Evolutionary conservation across 2,329 filamentous ascomycete genomes (phyloP).

Genomic region (Sporothrix curviconia): DNA sequence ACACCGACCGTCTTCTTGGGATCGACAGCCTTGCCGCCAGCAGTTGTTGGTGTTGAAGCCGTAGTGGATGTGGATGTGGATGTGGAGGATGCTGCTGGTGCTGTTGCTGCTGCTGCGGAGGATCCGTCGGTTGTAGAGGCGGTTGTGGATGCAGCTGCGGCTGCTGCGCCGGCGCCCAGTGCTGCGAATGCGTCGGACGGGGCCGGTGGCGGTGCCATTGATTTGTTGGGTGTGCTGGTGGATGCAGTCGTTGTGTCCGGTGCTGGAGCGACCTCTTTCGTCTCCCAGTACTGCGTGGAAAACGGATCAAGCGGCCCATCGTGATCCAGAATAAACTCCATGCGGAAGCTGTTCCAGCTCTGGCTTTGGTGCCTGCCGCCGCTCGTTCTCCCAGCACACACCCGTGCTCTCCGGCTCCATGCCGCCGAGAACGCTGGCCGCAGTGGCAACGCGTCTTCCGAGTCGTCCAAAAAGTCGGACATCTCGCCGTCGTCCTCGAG

Average conservation of each 20-base stretch:
- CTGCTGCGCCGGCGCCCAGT: neutral
- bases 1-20: constrained; percentile 36
- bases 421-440: constrained; percentile 56
- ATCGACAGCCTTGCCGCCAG: neutral
- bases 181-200: constrained; percentile 21
- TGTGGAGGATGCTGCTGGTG: neutral
- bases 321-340: constrained; percentile 68
- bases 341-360: constrained; percentile 55
- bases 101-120: neutral
- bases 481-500: constrained; percentile 73
- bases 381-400: constrained; percentile 69
- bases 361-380: constrained; percentile 40
- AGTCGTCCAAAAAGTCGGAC: constrained; percentile 84
- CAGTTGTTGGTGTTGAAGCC: constrained; percentile 3
- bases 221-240: neutral
- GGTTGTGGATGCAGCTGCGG: neutral
- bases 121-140: too few species aligned
- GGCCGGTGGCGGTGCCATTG: constrained; percentile 20
- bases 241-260: neutral
- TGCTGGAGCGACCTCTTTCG: constrained; percentile 21
- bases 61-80: neutral
- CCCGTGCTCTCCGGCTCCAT: constrained; percentile 73
- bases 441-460: constrained; percentile 57
- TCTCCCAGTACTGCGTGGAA: constrained; percentile 71
- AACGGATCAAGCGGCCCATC: constrained; percentile 71